Evolutionary conservation across 768 basidiomycete genomes (phyloP).

Genomic region (Gyrodon lividus): DNA sequence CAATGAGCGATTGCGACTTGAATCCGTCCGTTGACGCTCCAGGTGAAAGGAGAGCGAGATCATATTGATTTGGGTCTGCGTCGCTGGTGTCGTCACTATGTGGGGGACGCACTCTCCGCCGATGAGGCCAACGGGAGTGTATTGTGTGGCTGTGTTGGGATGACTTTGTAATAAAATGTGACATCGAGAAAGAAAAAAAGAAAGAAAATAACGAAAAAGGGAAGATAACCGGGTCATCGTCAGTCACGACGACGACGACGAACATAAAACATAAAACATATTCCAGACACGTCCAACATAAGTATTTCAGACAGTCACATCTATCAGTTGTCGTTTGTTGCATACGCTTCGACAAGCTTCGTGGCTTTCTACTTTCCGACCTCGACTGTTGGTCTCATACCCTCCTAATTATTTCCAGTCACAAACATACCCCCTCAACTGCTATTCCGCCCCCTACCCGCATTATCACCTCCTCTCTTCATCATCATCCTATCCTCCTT

Average conservation of each 20-base stretch:
- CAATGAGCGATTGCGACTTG: too few species aligned
- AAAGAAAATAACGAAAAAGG: background rate
- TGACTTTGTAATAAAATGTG: background rate
- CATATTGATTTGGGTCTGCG: too few species aligned
- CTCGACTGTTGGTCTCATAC: conserved; percentile 17
- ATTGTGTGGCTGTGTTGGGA: background rate
- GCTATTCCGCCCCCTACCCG: conserved; percentile 2
- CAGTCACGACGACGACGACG: conserved; percentile 10
- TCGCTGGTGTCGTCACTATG: background rate
- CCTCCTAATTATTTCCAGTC: conserved; percentile 25
- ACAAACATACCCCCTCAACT: conserved; percentile 18
- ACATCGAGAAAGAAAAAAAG: background rate
- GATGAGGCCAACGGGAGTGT: too few species aligned
- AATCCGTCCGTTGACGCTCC: too few species aligned
- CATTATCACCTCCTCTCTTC: conserved; percentile 3
- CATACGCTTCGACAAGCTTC: background rate
- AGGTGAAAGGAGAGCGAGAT: too few species aligned
- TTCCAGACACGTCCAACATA: too few species aligned
- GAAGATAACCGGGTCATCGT: too few species aligned
- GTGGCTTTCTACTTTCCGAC: background rate
- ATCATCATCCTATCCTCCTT: background rate
- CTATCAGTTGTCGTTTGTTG: background rate
- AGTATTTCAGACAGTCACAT: background rate
- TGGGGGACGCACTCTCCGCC: too few species aligned
- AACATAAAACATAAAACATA: background rate